phyloP scores from a whole-genome alignment of 1,284 basidiomycete genomes.

The Wallemia ichthyophaga region DNA sequence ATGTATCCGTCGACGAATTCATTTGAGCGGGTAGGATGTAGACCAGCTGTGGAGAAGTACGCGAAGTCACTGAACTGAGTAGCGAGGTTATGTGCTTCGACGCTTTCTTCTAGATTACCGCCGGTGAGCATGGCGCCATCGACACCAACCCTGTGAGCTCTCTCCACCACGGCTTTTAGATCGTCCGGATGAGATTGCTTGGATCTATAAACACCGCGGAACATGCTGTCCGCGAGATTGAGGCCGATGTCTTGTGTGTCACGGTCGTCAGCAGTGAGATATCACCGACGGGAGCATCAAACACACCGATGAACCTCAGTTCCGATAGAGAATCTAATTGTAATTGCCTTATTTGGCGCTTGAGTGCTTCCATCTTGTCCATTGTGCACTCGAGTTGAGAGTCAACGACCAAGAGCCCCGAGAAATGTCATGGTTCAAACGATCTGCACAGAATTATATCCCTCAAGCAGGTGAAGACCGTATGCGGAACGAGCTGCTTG shows the following conservation, averaged over 20 bases:
- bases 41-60: conserved; percentile 31
- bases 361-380: too few relatives aligned
- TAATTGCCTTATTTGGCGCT: too few relatives aligned
- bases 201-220: conserved; percentile 19
- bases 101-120: conserved; percentile 36
- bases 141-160: conserved; percentile 34
- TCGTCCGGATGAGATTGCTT: conserved; percentile 28
- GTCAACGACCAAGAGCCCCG: background rate
- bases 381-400: too few relatives aligned
- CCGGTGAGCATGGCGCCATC: conserved; percentile 54
- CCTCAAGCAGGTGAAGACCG: background rate
- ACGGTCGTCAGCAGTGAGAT: too few relatives aligned
- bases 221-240: conserved; percentile 21
- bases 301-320: background rate
- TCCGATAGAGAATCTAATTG: too few relatives aligned
- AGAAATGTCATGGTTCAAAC: background rate
- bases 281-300: too few relatives aligned
- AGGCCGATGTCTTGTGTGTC: conserved; percentile 20
- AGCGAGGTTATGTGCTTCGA: conserved; percentile 31
- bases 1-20: conserved; percentile 48
- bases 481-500: background rate
- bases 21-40: conserved; percentile 52
- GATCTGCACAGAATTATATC: background rate
- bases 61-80: conserved; percentile 22
- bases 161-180: conserved; percentile 27